Conservation (phyloP, 352 stramenopile species). For the Chrysophaeum taylorii region DNA sequence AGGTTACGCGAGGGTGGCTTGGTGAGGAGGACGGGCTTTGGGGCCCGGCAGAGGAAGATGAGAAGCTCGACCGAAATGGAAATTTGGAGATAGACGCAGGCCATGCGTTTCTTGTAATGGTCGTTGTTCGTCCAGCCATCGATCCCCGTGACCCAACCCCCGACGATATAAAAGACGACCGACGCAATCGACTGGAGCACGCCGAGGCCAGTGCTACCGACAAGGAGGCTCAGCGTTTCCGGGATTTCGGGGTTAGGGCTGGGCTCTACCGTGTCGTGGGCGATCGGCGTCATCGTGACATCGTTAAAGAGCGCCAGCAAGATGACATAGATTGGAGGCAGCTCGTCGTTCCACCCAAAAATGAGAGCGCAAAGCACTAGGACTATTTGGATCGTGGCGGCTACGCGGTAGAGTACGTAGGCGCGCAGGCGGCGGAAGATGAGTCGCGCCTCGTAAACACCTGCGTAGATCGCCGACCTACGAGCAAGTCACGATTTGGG, state of each 20-base stretch:
- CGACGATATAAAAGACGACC: no score
- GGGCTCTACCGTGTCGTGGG: no score
- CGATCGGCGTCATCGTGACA: constrained; percentile 64
- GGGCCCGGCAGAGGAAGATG: neutral
- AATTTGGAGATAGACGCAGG: no score
- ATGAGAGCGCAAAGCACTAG: constrained; percentile 70
- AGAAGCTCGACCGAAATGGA: no score
- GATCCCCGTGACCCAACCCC: no score
- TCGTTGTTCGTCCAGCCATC: no score
- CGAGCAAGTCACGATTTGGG: no score
- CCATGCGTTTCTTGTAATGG: no score
- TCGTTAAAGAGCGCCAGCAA: constrained; percentile 78
- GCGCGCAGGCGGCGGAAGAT: constrained; percentile 68
- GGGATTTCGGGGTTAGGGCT: no score
- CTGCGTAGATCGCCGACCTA: constrained; percentile 68
- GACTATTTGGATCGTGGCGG: constrained; percentile 70
- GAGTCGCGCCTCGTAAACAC: constrained; percentile 65
- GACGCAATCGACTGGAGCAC: no score
- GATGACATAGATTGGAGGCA: constrained; percentile 69
- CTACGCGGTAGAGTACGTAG: constrained; percentile 78
- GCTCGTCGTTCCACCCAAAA: constrained; percentile 70
- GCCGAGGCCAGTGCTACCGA: no score
- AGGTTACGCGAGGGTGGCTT: neutral
- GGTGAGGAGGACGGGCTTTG: neutral
- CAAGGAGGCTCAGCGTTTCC: no score